These are phyloP conservation scores for Bipolaris victoriae DNA, from an alignment of 2,329 filamentous ascomycete genomes.

Conservation along the genomic window DNA sequence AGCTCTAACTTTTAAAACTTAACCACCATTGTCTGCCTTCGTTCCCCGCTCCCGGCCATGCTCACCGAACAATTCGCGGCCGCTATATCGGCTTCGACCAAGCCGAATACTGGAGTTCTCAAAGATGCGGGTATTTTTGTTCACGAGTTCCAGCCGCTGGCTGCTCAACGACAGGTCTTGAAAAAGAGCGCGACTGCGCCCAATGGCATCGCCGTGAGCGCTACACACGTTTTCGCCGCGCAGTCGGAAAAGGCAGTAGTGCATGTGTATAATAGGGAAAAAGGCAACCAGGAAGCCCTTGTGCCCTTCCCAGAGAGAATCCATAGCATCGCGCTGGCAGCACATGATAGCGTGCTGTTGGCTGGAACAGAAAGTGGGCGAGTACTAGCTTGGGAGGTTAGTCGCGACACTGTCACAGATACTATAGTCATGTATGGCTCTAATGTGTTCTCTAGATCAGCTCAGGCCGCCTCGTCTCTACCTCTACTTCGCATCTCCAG, in stretches of 20 bases:
- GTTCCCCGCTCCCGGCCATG: constrained; percentile 44
- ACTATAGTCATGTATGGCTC: not conserved
- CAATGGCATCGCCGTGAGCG: constrained; percentile 80
- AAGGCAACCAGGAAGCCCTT: constrained; percentile 85
- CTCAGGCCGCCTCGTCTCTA: constrained; percentile 77
- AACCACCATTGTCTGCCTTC: constrained; percentile 7
- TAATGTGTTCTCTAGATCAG: constrained; percentile 60
- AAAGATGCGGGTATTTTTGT: constrained; percentile 88
- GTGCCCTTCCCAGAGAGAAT: constrained; percentile 89
- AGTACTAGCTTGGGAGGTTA: constrained; percentile 90
- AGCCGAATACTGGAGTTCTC: constrained; percentile 55
- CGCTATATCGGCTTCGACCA: constrained; percentile 53
- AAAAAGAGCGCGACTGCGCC: constrained; percentile 88
- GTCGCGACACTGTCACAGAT: constrained; percentile 25
- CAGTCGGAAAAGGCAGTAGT: constrained; percentile 91
- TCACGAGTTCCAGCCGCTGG: constrained; percentile 79
- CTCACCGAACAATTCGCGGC: constrained; percentile 59
- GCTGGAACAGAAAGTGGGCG: constrained; percentile 85
- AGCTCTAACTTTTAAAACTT: constrained; percentile 11
- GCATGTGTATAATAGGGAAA: constrained; percentile 85
- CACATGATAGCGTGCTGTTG: constrained; percentile 70
- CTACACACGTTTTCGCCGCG: constrained; percentile 86
- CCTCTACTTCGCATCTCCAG: constrained; percentile 79
- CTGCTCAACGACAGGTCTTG: constrained; percentile 76
- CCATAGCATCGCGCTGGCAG: constrained; percentile 74